phyloP scores from a whole-genome alignment of 2,329 filamentous ascomycete species.

The Apiospora koreana region DNA sequence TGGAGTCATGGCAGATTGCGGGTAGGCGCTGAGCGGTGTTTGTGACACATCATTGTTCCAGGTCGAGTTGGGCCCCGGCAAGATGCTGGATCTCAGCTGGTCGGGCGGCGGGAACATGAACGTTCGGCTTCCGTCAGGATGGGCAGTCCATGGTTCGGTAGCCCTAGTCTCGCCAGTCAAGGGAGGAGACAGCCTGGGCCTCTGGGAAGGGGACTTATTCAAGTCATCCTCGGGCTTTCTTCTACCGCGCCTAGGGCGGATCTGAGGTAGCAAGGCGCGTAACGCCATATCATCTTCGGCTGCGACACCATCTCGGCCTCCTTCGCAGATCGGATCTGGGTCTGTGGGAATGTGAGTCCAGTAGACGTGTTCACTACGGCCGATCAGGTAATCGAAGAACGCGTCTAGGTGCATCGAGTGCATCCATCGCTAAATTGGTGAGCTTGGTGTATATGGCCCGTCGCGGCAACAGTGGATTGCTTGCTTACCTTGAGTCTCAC shows the following conservation, averaged over 20 bases:
- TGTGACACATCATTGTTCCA: constrained; percentile 56
- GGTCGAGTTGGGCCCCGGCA: constrained; percentile 33
- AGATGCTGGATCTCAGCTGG: constrained; percentile 37
- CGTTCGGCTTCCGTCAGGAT: constrained; percentile 41
- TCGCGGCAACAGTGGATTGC: background rate
- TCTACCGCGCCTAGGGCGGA: constrained; percentile 61
- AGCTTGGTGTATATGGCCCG: constrained; percentile 15
- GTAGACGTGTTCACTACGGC: constrained; percentile 71
- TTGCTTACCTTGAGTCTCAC: constrained; percentile 78
- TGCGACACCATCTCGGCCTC: constrained; percentile 77
- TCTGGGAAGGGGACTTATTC: constrained; percentile 54
- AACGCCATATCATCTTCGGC: constrained; percentile 88
- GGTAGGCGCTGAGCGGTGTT: constrained; percentile 69
- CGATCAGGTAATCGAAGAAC: constrained; percentile 88
- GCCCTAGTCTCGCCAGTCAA: constrained; percentile 47
- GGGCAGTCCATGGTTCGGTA: constrained; percentile 51
- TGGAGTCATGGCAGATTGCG: constrained; percentile 77
- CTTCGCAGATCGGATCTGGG: constrained; percentile 61
- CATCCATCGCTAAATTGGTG: constrained; percentile 74
- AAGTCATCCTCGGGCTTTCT: constrained; percentile 64
- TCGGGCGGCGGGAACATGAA: constrained; percentile 40
- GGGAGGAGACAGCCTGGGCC: constrained; percentile 54
- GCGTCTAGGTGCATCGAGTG: constrained; percentile 93
- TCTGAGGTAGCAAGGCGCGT: constrained; percentile 79
- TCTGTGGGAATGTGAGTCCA: constrained; percentile 73